These are phyloP conservation scores for Dioscorea alata DNA, from an alignment of 106 monocot genomes.

Conservation along the genomic window DNA sequence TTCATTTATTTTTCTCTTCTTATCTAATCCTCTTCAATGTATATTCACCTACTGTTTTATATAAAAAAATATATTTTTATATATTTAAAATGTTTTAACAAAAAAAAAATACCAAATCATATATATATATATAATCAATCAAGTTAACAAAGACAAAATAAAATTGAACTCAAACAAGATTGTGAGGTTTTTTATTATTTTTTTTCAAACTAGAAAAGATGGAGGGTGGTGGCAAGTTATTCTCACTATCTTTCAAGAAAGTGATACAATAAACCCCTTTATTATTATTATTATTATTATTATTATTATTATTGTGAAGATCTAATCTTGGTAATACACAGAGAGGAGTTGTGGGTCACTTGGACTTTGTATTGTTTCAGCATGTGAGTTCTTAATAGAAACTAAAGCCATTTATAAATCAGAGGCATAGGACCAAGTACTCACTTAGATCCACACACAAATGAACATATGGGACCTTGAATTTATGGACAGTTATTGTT, in stretches of 20 bases:
- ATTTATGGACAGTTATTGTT: no score
- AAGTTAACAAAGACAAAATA: no score
- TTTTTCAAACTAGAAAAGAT: no score
- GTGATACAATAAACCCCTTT: not conserved
- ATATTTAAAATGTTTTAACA: no score
- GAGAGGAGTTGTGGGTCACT: conserved; percentile 2
- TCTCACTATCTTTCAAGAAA: no score
- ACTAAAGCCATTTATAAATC: not conserved
- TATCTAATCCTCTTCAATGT: conserved; percentile 19
- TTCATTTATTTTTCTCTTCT: conserved; percentile 4
- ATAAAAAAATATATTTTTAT: no score
- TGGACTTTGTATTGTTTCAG: conserved; percentile 1
- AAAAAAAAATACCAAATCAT: no score
- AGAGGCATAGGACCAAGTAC: not conserved
- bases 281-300: conserved; percentile 11
- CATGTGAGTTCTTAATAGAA: conserved; percentile 3
- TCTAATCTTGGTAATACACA: not conserved
- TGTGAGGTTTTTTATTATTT: no score
- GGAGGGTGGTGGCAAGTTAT: conserved; percentile 27
- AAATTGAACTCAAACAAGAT: no score
- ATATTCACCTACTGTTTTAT: no score
- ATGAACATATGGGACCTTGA: not conserved
- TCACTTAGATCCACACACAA: conserved; percentile 2
- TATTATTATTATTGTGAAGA: not conserved
- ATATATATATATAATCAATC: no score